These are phyloP conservation scores for Apophysomyces variabilis DNA, from an alignment of 371 early-diverging fungal genomes.

Conservation along the genomic window DNA sequence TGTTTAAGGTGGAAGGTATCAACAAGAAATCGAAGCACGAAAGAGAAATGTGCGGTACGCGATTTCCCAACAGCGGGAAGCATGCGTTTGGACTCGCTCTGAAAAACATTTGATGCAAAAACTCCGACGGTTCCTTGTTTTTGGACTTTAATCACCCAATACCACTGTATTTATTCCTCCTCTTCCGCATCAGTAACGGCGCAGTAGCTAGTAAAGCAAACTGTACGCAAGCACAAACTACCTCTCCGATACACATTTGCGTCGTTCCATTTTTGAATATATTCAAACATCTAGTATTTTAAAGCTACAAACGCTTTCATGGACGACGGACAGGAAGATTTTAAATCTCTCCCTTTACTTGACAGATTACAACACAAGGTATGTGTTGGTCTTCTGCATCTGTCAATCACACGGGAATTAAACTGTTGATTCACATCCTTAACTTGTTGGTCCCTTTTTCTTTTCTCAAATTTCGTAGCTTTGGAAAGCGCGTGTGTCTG, in stretches of 20 bases:
- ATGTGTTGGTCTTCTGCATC: constrained; percentile 12
- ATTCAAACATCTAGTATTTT: constrained; percentile 2
- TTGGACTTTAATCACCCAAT: not conserved
- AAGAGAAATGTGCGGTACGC: too few relatives aligned
- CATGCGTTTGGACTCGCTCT: too few relatives aligned
- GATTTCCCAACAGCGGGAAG: too few relatives aligned
- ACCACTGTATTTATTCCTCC: not conserved
- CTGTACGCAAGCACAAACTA: not conserved
- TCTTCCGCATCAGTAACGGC: constrained; percentile 1
- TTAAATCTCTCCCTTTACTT: constrained; percentile 62
- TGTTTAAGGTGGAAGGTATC: too few relatives aligned
- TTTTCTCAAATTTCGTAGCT: constrained; percentile 50
- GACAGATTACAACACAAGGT: constrained; percentile 81
- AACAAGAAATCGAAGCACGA: too few relatives aligned
- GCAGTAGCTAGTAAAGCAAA: not conserved
- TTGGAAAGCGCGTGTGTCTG: constrained; percentile 94
- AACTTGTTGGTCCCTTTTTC: constrained; percentile 12
- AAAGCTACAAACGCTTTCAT: not conserved
- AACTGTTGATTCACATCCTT: constrained; percentile 3
- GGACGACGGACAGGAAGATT: constrained; percentile 68
- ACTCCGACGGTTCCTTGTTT: constrained; percentile 5
- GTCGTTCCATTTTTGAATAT: not conserved
- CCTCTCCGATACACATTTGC: not conserved
- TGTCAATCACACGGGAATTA: constrained; percentile 12
- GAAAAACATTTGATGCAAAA: not conserved